A percentile compares a stretch with the other conserved stretches of the same genome.
Evolutionary conservation across 345 rosid genomes (phyloP).

Genomic region (Cardiospermum halicacabum): DNA sequence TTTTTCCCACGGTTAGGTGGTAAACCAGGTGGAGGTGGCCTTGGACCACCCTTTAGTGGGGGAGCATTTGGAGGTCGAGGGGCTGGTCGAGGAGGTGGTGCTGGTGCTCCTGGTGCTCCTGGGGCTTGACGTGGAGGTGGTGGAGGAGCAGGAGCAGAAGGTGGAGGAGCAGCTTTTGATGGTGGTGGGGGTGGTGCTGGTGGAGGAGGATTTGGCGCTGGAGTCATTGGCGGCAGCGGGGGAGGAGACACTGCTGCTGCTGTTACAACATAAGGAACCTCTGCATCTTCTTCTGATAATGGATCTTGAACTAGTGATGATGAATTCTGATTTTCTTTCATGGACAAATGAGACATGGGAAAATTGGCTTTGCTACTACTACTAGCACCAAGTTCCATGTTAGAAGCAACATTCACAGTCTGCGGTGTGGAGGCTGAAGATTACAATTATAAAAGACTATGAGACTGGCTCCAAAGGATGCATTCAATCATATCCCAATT

Average conservation of each 20-base stretch:
- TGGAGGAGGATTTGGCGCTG: slow-evolving; percentile 30
- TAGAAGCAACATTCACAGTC: slow-evolving; percentile 32
- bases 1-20: slow-evolving; percentile 29
- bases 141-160: slow-evolving; percentile 52
- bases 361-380: slow-evolving; percentile 20
- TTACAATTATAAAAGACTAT: slow-evolving; percentile 4
- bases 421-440: slow-evolving; percentile 58
- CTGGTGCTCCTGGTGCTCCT: slow-evolving; percentile 25
- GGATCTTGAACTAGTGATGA: slow-evolving; percentile 22
- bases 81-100: slow-evolving; percentile 42
- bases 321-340: slow-evolving; percentile 25
- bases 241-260: slow-evolving; percentile 56
- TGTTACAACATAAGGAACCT: slow-evolving; percentile 30
- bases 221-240: slow-evolving; percentile 24
- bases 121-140: slow-evolving; percentile 26
- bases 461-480: neutral
- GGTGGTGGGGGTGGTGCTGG: slow-evolving; percentile 40
- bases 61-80: slow-evolving; percentile 35
- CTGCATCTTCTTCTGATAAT: slow-evolving; percentile 16
- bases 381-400: slow-evolving; percentile 17
- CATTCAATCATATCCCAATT: neutral
- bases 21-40: slow-evolving; percentile 29
- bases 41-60: slow-evolving; percentile 19
- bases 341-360: slow-evolving; percentile 24
- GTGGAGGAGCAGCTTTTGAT: slow-evolving; percentile 31